phyloP scores from a whole-genome alignment of 768 basidiomycete species.

The Hypholoma fasciculare region DNA sequence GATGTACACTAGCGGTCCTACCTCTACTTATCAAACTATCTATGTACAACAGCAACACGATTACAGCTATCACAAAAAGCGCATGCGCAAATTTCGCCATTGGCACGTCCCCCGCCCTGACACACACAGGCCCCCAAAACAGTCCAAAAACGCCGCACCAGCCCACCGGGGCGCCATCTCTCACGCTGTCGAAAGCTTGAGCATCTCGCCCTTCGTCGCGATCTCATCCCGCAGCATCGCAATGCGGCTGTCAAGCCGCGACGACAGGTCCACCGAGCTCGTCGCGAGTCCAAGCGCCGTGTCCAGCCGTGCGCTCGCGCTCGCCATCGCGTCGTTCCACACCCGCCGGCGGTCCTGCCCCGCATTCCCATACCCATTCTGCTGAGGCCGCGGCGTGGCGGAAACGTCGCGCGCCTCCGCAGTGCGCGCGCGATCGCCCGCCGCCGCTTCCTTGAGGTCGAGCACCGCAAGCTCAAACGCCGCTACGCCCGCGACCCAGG shows the following conservation, averaged over 20 bases:
- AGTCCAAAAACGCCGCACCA: no score
- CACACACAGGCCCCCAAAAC: no score
- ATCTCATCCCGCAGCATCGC: conserved; percentile 75
- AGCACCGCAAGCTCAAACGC: conserved; percentile 71
- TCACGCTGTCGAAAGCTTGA: conserved; percentile 21
- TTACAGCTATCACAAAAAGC: no score
- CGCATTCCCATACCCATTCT: background rate
- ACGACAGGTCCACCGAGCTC: conserved; percentile 60
- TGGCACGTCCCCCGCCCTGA: no score
- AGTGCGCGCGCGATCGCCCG: conserved; percentile 18
- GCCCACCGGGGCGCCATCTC: no score
- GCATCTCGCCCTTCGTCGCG: conserved; percentile 53
- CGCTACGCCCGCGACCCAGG: conserved; percentile 69
- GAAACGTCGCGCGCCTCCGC: background rate
- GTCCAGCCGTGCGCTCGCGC: conserved; percentile 51
- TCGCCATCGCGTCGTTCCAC: conserved; percentile 52
- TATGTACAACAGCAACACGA: no score
- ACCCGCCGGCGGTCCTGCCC: conserved; percentile 25
- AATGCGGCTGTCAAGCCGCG: conserved; percentile 69
- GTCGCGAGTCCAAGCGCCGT: conserved; percentile 49
- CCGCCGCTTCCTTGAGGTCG: conserved; percentile 61
- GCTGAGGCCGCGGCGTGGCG: background rate
- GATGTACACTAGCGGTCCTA: no score
- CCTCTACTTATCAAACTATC: no score
- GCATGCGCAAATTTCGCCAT: no score